Evolutionary conservation across 352 stramenopile genomes (phyloP).

Genomic region (Phytophthora fragariaefolia): DNA sequence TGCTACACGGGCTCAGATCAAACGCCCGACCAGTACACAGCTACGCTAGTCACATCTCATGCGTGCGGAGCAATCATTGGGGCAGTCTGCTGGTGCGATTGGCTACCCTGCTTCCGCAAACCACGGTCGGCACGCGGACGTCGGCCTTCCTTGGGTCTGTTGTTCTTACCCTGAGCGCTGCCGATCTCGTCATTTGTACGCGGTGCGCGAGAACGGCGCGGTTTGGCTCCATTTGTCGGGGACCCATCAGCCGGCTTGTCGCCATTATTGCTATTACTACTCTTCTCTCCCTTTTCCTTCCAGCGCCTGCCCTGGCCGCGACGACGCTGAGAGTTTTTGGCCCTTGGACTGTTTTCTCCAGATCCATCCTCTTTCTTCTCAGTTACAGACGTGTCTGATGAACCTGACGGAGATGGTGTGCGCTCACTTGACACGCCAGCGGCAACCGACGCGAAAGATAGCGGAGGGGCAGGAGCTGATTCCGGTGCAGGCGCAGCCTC

Average conservation of each 20-base stretch:
- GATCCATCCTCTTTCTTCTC: conserved; percentile 31
- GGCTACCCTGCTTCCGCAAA: conserved; percentile 45
- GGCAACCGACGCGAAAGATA: conserved; percentile 59
- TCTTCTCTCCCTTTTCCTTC: conserved; percentile 36
- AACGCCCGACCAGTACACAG: neutral
- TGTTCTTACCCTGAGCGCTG: conserved; percentile 29
- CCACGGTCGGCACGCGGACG: conserved; percentile 45
- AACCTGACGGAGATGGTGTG: conserved; percentile 34
- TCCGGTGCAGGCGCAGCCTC: conserved; percentile 17
- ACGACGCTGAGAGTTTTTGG: conserved; percentile 42
- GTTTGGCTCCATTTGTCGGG: conserved; percentile 34
- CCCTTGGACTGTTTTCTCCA: conserved; percentile 24
- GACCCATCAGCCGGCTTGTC: conserved; percentile 42
- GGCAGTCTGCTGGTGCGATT: conserved; percentile 28
- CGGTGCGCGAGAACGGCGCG: conserved; percentile 40
- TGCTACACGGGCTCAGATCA: neutral
- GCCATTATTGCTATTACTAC: conserved; percentile 44
- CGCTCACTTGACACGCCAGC: conserved; percentile 27
- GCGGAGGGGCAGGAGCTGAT: conserved; percentile 44
- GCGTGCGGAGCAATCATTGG: conserved; percentile 45
- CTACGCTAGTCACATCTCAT: conserved; percentile 16
- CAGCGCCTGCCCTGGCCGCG: conserved; percentile 40
- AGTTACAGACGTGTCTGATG: conserved; percentile 26
- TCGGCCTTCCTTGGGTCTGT: conserved; percentile 44
- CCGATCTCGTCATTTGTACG: conserved; percentile 39